Conservation (phyloP, 2,329 filamentous ascomycete species). For the Chaetoscypha palmicola region DNA sequence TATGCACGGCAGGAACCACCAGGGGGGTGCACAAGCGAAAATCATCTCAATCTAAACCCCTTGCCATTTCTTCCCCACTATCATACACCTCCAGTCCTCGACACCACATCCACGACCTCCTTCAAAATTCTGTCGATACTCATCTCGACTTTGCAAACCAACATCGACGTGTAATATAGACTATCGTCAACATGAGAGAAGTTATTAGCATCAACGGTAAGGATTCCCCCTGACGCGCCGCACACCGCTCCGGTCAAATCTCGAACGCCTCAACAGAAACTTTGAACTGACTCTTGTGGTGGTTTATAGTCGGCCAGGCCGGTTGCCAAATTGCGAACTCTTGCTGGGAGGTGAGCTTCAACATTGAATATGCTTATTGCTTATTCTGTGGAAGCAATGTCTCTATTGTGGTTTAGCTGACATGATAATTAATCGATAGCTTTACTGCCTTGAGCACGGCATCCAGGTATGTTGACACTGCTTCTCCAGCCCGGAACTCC, state of each 20-base stretch:
- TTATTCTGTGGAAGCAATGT: neutral
- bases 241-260: constrained; percentile 30
- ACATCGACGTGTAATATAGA: constrained; percentile 19
- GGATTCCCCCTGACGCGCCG: constrained; percentile 33
- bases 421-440: constrained; percentile 47
- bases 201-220: constrained; percentile 98
- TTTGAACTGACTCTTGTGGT: constrained; percentile 23
- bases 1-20: constrained; percentile 17
- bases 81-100: constrained; percentile 10
- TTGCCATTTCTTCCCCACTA: constrained; percentile 23
- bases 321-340: constrained; percentile 99
- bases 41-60: constrained; percentile 18
- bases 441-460: constrained; percentile 99
- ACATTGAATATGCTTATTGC: neutral
- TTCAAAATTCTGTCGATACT: constrained; percentile 5
- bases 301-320: constrained; percentile 84
- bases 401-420: constrained; percentile 17
- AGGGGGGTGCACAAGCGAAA: constrained; percentile 18
- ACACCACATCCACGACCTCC: constrained; percentile 13
- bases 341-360: constrained; percentile 92
- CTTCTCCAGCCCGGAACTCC: neutral
- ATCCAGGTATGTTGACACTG: constrained; percentile 69
- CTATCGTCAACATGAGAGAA: constrained; percentile 79
- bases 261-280: constrained; percentile 9
- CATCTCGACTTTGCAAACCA: constrained; percentile 12